Percentiles rank a stretch among this genome's conserved stretches.
Evolutionary conservation across 2,329 filamentous ascomycete genomes (phyloP).

Genomic region (Botrytis fragariae): DNA sequence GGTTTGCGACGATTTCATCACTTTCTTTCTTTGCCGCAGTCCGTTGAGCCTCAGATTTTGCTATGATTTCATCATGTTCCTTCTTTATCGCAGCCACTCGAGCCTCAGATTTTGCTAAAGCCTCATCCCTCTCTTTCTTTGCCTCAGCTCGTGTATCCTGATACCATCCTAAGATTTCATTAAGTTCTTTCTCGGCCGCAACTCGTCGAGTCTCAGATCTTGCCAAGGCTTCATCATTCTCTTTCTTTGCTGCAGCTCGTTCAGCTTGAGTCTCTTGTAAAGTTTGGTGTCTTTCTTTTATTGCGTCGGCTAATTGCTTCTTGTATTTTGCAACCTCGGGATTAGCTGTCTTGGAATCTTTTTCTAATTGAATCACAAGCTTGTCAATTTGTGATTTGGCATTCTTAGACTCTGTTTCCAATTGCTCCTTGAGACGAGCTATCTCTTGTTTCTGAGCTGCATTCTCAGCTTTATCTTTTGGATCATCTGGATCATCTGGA

Average conservation of each 20-base stretch:
- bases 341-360: not conserved
- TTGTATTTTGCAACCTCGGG: not conserved
- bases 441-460: not conserved
- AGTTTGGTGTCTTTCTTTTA: not conserved
- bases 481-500: not conserved
- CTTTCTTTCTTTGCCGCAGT: not conserved
- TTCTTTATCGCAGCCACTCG: not conserved
- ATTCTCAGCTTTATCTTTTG: not conserved
- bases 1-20: not conserved
- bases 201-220: not conserved
- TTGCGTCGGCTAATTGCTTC: not conserved
- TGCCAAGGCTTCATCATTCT: not conserved
- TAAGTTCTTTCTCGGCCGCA: not conserved
- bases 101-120: not conserved
- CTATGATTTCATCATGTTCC: not conserved
- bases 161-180: rapidly evolving
- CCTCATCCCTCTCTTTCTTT: not conserved
- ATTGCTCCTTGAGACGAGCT: not conserved
- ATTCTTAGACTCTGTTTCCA: not conserved
- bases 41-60: not conserved
- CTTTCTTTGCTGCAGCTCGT: not conserved
- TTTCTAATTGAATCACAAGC: not conserved
- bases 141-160: not conserved
- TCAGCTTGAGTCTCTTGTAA: not conserved
- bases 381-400: not conserved